Percentiles rank a stretch among this genome's conserved stretches.
phyloP scores from a whole-genome alignment of 2,329 filamentous ascomycete species.

The Colletotrichum chrysophilum region DNA sequence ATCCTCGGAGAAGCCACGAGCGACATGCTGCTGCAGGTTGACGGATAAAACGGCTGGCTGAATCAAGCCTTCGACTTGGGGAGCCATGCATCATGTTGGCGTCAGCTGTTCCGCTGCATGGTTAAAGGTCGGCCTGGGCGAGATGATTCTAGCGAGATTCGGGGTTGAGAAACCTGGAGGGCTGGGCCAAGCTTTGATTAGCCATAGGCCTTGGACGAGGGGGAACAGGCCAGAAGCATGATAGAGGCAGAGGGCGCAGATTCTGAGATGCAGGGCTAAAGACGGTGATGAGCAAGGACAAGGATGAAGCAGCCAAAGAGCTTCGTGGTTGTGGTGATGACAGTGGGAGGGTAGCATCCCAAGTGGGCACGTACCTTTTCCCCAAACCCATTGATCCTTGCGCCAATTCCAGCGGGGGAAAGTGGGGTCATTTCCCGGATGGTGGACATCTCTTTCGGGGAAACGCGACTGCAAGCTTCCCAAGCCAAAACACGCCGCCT shows the following conservation, averaged over 20 bases:
- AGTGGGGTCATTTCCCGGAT: background rate
- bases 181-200: background rate
- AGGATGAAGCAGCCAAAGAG: background rate
- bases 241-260: background rate
- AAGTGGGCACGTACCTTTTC: background rate
- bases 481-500: constrained; percentile 7
- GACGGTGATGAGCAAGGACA: background rate
- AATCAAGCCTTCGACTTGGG: background rate
- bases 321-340: background rate
- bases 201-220: background rate
- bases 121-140: background rate
- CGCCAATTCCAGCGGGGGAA: background rate
- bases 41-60: background rate
- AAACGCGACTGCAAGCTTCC: constrained; percentile 1
- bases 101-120: background rate
- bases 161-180: background rate
- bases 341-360: background rate
- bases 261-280: background rate
- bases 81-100: background rate
- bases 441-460: background rate
- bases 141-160: background rate
- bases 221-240: background rate
- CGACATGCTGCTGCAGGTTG: background rate
- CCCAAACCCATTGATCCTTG: background rate
- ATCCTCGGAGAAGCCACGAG: background rate